Percentiles rank a stretch among this genome's conserved stretches.
phyloP scores from a whole-genome alignment of 305 asterid species.

The Caryopteris hybrid region DNA sequence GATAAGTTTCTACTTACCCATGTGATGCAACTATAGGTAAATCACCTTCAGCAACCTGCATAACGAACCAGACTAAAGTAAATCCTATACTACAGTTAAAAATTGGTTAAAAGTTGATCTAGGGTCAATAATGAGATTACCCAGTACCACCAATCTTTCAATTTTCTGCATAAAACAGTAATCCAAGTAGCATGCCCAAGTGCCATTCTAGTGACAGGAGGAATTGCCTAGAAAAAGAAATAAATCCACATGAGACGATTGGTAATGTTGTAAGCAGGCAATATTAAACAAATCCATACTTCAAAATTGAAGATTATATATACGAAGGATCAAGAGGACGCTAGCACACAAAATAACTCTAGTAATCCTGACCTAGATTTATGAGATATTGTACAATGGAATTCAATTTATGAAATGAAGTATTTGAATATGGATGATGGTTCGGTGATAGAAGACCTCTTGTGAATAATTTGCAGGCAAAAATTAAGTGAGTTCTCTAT shows the following conservation, averaged over 20 bases:
- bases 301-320: not conserved
- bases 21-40: conserved; percentile 94
- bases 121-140: conserved; percentile 43
- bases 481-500: not conserved
- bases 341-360: not conserved
- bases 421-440: not conserved
- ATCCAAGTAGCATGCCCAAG: conserved; percentile 89
- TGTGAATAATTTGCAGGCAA: not conserved
- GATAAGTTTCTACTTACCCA: conserved; percentile 57
- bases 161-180: conserved; percentile 89
- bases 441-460: not conserved
- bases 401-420: not conserved
- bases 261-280: not conserved
- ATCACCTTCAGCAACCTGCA: conserved; percentile 98
- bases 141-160: conserved; percentile 99
- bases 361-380: not conserved
- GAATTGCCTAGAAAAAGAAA: conserved; percentile 64
- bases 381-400: not conserved
- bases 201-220: conserved; percentile 96
- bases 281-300: not conserved
- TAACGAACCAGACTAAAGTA: conserved; percentile 14
- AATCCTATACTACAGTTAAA: conserved; percentile 9
- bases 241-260: not conserved
- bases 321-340: not conserved
- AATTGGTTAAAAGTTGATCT: conserved; percentile 4